Base-by-base conservation (phyloP, 257 asterid genomes). In the Solanum pennellii region DNA sequence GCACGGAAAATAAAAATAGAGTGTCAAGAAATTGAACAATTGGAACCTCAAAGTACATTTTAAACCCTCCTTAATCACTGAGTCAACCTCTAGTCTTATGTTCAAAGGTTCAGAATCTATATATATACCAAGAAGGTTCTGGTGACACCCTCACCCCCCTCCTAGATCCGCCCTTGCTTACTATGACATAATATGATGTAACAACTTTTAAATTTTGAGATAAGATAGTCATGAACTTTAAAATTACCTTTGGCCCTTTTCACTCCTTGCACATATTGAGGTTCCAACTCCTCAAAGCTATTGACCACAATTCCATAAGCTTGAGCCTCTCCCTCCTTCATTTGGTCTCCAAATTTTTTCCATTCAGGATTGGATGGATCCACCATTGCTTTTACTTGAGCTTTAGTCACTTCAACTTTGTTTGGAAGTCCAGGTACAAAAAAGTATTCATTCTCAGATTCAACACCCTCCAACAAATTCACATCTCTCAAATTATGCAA, bases 301-400 rank as follows among this genome's bases (percentile, higher is more conserved):
- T 73, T 73, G 0, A 35, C 47, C 27, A 73, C 29, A 35, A 73
- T 35, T 35, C 47, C 47, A 10, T 73, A 35, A 73, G 47, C 47
- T 73, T 20, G 15, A 73, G 23, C 80, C 47, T 35, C 29, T 73
- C 47, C 47, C 47, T 73, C 80, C 27, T 35, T 73, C 80, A 73
- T 73, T 73, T 35, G 16, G 47, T 73, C 47, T 35, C 47, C 47
- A 35, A 73, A 3, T 73, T 73, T 29, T 18, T 29, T 73, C 27
- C 80, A 73, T 35, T 73, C 47, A 73, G 80, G 15, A 73, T 35
- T 73, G 47, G 29, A 18, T 73, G 47, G 80, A 73, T 73, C 80
- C 27, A 73, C 80, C 2, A 73, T 9, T 23, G 10, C 47, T 73
- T 73, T 35, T 73, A 73, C 9, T 73, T 73, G 47, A 73, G 80